phyloP scores from a whole-genome alignment of 768 basidiomycete species.

The Kwoniella europaea region DNA sequence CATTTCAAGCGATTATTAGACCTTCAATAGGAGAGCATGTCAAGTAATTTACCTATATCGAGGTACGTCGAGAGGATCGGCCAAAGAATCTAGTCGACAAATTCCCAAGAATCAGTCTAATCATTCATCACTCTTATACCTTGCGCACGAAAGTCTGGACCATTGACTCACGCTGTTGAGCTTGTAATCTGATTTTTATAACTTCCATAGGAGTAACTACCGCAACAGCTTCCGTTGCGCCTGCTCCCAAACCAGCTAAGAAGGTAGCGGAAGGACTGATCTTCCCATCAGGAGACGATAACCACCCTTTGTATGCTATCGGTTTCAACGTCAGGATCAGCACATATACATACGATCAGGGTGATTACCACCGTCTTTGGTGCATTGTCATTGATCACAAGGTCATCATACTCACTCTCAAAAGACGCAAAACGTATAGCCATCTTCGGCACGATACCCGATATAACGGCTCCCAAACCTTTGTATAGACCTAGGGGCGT shows the following conservation, averaged over 20 bases:
- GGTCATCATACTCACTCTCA: constrained; percentile 64
- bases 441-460: constrained; percentile 99
- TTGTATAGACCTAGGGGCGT: constrained; percentile 97
- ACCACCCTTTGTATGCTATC: constrained; percentile 73
- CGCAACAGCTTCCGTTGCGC: constrained; percentile 89
- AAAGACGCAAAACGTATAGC: constrained; percentile 98
- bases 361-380: too few relatives aligned
- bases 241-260: constrained; percentile 90
- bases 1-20: too few relatives aligned
- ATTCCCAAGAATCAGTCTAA: too few relatives aligned
- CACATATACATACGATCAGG: not conserved
- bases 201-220: constrained; percentile 99
- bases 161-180: constrained; percentile 70
- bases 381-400: too few relatives aligned
- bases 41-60: constrained; percentile 68
- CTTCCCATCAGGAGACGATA: constrained; percentile 76
- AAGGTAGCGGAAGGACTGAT: constrained; percentile 82
- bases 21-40: too few relatives aligned
- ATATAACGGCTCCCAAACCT: constrained; percentile 92
- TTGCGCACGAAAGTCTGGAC: too few relatives aligned
- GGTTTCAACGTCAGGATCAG: not conserved
- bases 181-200: constrained; percentile 96
- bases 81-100: constrained; percentile 69
- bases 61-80: constrained; percentile 90
- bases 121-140: too few relatives aligned